Evolutionary conservation across 441 rosid genomes (phyloP).

Genomic region (Adansonia gregorii): DNA sequence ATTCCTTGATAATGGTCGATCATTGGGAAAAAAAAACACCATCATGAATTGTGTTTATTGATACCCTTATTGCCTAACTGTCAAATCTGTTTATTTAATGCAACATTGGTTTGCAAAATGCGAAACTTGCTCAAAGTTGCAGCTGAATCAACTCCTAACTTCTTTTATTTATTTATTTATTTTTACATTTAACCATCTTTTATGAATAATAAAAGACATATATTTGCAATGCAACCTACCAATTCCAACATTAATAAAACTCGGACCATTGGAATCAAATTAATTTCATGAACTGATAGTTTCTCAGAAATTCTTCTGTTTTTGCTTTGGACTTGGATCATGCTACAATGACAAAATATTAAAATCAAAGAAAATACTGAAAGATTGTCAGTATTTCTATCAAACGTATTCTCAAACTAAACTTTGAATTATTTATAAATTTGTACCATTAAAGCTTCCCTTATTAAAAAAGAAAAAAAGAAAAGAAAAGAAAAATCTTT

Average conservation of each 20-base stretch:
- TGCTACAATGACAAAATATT: neutral
- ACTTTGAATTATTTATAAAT: neutral
- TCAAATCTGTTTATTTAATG: neutral
- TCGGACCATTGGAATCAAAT: neutral
- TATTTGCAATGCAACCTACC: constrained; percentile 8
- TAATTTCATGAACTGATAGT: neutral
- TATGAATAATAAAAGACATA: constrained; percentile 6
- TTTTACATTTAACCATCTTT: neutral
- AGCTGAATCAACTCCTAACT: neutral
- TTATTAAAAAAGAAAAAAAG: neutral
- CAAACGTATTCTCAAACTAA: neutral
- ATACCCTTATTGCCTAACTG: constrained; percentile 9
- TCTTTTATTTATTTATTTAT: too few relatives aligned
- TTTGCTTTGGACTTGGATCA: neutral
- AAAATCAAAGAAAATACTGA: neutral
- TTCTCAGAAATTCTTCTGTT: neutral
- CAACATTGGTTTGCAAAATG: neutral
- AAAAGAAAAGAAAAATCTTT: too few relatives aligned
- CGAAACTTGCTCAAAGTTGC: neutral
- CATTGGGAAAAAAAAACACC: neutral
- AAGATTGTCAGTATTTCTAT: constrained; percentile 6
- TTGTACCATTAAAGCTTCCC: neutral
- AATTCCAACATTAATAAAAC: constrained; percentile 14
- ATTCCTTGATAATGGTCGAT: neutral
- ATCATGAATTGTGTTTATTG: neutral